Evolutionary conservation across 192 early-diverging fungal genomes (phyloP), one percentile per base, ranked within the genome.

Genomic region (Linderina pennispora): DNA sequence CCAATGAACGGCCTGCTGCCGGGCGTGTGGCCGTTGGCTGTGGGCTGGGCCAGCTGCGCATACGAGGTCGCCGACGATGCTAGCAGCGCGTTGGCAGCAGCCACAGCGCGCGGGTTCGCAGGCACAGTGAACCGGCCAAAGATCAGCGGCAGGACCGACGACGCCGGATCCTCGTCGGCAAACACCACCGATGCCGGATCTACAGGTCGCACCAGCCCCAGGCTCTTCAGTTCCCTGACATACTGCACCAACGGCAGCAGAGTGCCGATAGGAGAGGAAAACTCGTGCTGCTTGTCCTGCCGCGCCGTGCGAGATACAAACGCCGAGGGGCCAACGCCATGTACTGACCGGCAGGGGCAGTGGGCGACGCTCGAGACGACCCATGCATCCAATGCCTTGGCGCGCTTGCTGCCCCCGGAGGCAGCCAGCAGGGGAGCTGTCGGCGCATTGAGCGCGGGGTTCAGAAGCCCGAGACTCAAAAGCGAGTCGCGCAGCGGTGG

Each of bases 51-150:
- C n/a, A 62, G 31, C 43, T 62, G 59, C 42, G 52, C 51, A 23
- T 62, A 53, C 10, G 58, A 54, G 15, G 58, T 36, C 0, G 50
- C 51, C 6, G 60, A 65, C 1, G 66, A 69, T 15, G 49, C 58
- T 32, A 62, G 24, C 40, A 69, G 40, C 20, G 66, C 59, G 15
- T 51, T 58, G 40, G 67, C 67, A 0, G 67, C 60, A 1, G 55
- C 55, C 31, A 54, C 48, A 8, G 67, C 50, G 2, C 39, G 55
- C 20, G 51, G 55, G 28, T 70, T 46, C 19, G 52, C 60, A 0
- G 67, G 67, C 46, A 55, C 43, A 0, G 67, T 58, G 37, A 70
- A 55, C 19, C 67, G 53, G 6, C 67, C 67, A 44, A 70, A 70
- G n/a, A 70, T 54, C 18, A 63, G 36, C 3, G 67, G 67, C 21